Evolutionary conservation across 768 basidiomycete species (phyloP), one percentile per base, ranked within the genome.

Genomic region (Lyophyllum semitale): DNA sequence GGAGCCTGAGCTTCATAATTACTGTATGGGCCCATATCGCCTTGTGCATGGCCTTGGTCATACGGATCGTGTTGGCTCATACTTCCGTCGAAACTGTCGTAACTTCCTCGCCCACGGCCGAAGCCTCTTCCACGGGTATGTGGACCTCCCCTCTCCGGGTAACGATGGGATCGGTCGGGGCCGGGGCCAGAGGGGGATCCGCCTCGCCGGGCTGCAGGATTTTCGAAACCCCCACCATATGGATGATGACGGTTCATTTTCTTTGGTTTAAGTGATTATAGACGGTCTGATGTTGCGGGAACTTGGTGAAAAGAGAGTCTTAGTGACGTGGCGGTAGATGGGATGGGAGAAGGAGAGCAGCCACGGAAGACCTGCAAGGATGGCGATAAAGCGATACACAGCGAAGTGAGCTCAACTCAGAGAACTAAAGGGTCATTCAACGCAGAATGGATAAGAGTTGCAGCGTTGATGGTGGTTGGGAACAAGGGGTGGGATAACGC

Each of bases 211-310:
- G 75, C 71, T 37, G 77, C 55, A 45, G 66, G 61, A 62, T 57
- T 67, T 57, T 90, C 90, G 78, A 84, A 87, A 66, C 76, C 74
- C 60, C 79, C 80, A 63, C 83, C 83, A 74, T 94, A 94, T 23
- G 92, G 92, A 82, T 93, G 90, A 74, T 93, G 91, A 67, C 91
- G 89, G 74, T 92, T 91, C 91, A 94, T 93, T 56, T 63, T 66
- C n/a, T 68, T 68, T 68, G 51, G 59, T 66, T 65, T 59, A 63
- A 57, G 57, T 57, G 27, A 52, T 64, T 61, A 48, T 64, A 48
- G 57, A 53, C 37, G 61, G 52, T 59, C 60, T 52, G 54, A 52
- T 53, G 57, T 51, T 52, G 54, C 23, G 42, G 53, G 23, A 44
- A 32, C 42, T 58, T 52, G 59, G 41, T 8, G 46, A 44, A 58